A percentile compares a stretch with the other conserved stretches of the same genome.
These are phyloP conservation scores for Turritis glabra DNA, from an alignment of 345 rosid genomes.

Conservation along the genomic window DNA sequence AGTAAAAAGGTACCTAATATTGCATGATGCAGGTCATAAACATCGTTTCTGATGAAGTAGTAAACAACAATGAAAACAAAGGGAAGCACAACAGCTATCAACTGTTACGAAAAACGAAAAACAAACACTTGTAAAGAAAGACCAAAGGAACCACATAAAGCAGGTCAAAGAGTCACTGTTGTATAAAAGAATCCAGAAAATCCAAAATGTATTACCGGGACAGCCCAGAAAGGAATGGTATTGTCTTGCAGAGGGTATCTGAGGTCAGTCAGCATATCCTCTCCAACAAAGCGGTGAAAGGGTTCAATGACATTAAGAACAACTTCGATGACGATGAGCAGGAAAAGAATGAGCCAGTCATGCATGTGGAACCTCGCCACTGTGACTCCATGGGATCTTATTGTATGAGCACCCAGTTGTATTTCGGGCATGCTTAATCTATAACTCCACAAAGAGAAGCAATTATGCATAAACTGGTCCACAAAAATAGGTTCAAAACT, in stretches of 20 bases:
- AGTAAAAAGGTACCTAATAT: slow-evolving; percentile 59
- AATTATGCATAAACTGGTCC: background rate
- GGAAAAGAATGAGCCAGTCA: slow-evolving; percentile 87
- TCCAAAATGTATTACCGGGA: slow-evolving; percentile 52
- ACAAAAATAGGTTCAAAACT: background rate
- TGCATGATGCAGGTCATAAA: slow-evolving; percentile 91
- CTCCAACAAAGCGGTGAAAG: slow-evolving; percentile 89
- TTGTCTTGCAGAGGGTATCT: slow-evolving; percentile 73
- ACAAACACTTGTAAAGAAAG: slow-evolving; percentile 19
- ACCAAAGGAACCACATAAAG: background rate
- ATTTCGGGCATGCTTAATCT: slow-evolving; percentile 65
- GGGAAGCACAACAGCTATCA: slow-evolving; percentile 71
- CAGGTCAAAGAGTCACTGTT: background rate
- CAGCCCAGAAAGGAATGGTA: slow-evolving; percentile 86
- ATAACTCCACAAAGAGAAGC: slow-evolving; percentile 11
- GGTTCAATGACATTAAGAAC: slow-evolving; percentile 75
- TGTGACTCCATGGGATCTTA: slow-evolving; percentile 73
- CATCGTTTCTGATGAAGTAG: slow-evolving; percentile 73
- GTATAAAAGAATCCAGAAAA: background rate
- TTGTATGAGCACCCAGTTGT: slow-evolving; percentile 67
- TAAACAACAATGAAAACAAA: slow-evolving; percentile 53
- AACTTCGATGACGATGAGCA: slow-evolving; percentile 57
- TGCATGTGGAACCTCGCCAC: slow-evolving; percentile 77
- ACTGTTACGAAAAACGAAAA: slow-evolving; percentile 44
- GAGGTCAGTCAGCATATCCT: slow-evolving; percentile 77